phyloP scores from a whole-genome alignment of 2,329 filamentous ascomycete genomes.

The Endothia cerciana region DNA sequence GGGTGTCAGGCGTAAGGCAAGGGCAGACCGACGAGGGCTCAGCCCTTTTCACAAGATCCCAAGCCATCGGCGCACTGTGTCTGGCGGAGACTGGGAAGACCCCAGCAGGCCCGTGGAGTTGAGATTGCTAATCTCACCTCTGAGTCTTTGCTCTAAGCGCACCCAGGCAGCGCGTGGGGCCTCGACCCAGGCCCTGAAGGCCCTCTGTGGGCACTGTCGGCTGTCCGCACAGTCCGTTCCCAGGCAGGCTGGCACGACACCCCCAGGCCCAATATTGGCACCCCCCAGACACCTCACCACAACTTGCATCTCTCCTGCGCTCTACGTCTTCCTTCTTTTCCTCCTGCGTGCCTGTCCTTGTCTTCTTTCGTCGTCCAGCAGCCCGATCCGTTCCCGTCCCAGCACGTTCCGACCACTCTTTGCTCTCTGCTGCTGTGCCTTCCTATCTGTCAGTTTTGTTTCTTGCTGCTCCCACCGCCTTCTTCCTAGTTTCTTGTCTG shows the following conservation, averaged over 20 bases:
- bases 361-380: conserved; percentile 17
- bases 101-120: conserved; percentile 12
- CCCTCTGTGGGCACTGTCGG: neutral
- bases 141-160: conserved; percentile 15
- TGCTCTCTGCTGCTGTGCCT: conserved; percentile 9
- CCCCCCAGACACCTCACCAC: conserved; percentile 8
- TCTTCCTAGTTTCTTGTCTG: neutral
- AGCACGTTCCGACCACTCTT: conserved; percentile 11
- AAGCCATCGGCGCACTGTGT: conserved; percentile 3
- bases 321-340: conserved; percentile 1
- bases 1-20: neutral
- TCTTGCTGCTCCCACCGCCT: conserved; percentile 14
- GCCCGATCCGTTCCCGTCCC: conserved; percentile 15
- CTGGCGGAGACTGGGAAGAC: neutral
- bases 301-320: conserved; percentile 8
- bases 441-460: conserved; percentile 4
- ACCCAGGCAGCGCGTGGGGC: conserved; percentile 12
- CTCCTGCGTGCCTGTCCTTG: conserved; percentile 25
- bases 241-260: neutral
- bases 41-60: neutral
- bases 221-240: neutral
- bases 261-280: neutral
- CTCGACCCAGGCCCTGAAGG: conserved; percentile 17
- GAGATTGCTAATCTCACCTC: conserved; percentile 31
- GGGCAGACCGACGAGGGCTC: neutral